A percentile compares a stretch with the other conserved stretches of the same genome.
Conservation (phyloP, 495 filamentous ascomycete species). For the Lasiosphaeriaceae sp. region DNA sequence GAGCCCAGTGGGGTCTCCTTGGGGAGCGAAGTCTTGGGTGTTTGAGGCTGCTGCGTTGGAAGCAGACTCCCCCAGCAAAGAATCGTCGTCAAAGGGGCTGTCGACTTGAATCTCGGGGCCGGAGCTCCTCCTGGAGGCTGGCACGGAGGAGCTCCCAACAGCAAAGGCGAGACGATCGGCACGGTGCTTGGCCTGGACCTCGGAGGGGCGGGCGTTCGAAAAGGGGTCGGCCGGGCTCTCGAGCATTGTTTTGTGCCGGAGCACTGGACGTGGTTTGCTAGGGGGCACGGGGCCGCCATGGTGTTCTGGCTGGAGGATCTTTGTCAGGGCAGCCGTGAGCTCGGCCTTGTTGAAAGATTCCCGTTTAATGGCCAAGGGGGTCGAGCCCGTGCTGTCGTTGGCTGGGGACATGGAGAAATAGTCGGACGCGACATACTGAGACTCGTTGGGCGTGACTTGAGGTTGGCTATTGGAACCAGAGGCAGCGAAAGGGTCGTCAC, state of each 20-base stretch:
- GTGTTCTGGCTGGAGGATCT: slow-evolving; percentile 20
- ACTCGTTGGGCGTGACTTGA: slow-evolving; percentile 10
- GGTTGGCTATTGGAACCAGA: slow-evolving; percentile 1
- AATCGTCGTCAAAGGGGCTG: slow-evolving; percentile 1
- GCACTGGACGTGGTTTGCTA: slow-evolving; percentile 25
- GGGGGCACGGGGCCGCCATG: slow-evolving; percentile 10
- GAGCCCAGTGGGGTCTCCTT: slow-evolving; percentile 2
- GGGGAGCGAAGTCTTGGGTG: slow-evolving; percentile 10
- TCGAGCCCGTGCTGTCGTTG: slow-evolving; percentile 7
- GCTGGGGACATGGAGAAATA: slow-evolving; percentile 22
- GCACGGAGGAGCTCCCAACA: slow-evolving; percentile 31
- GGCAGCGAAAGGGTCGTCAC: neutral
- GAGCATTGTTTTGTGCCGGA: slow-evolving; percentile 17
- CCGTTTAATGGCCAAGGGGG: slow-evolving; percentile 7
- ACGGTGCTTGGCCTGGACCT: slow-evolving; percentile 29
- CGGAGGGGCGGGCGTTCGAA: slow-evolving; percentile 15
- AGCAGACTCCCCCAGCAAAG: neutral
- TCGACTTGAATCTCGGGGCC: slow-evolving; percentile 8
- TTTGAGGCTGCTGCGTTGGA: neutral
- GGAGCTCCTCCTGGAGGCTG: slow-evolving; percentile 28
- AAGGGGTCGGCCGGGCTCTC: slow-evolving; percentile 6
- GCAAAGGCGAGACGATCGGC: slow-evolving; percentile 32
- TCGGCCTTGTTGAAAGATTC: slow-evolving; percentile 26
- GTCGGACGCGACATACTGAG: slow-evolving; percentile 9
- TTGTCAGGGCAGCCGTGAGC: slow-evolving; percentile 18